Evolutionary conservation across 331 rosid species (phyloP).

Genomic region (Arachis monticola): DNA sequence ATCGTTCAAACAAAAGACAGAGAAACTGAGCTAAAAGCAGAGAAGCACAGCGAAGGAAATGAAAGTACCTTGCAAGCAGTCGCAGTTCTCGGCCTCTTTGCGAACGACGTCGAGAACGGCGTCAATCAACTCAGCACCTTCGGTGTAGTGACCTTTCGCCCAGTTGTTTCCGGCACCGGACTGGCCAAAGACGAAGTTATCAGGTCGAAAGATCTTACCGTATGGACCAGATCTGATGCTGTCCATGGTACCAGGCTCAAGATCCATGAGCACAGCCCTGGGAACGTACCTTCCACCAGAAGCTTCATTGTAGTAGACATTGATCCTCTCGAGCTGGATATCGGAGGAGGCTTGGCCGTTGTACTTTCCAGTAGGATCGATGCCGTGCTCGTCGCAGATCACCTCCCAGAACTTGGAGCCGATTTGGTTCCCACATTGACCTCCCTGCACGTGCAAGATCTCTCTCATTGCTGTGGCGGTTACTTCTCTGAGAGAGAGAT

Average conservation of each 20-base stretch:
- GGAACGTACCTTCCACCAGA: slow-evolving; percentile 87
- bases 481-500: neutral
- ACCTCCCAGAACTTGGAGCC: slow-evolving; percentile 94
- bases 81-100: slow-evolving; percentile 87
- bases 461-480: slow-evolving; percentile 58
- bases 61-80: slow-evolving; percentile 75
- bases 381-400: slow-evolving; percentile 82
- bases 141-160: slow-evolving; percentile 94
- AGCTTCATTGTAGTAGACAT: slow-evolving; percentile 86
- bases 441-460: slow-evolving; percentile 82
- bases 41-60: neutral
- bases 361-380: slow-evolving; percentile 72
- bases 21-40: neutral
- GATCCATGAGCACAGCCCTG: slow-evolving; percentile 87
- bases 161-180: slow-evolving; percentile 91
- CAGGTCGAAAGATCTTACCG: slow-evolving; percentile 85
- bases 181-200: slow-evolving; percentile 84
- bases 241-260: slow-evolving; percentile 89
- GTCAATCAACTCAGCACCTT: slow-evolving; percentile 84
- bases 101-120: slow-evolving; percentile 84
- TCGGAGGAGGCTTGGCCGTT: slow-evolving; percentile 50
- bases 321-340: slow-evolving; percentile 78
- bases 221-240: slow-evolving; percentile 87
- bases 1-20: neutral
- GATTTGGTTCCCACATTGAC: slow-evolving; percentile 92